A percentile compares a stretch with the other conserved stretches of the same genome.
phyloP scores from a whole-genome alignment of 2,329 filamentous ascomycete species.

The Allantophomopsis cytisporea region DNA sequence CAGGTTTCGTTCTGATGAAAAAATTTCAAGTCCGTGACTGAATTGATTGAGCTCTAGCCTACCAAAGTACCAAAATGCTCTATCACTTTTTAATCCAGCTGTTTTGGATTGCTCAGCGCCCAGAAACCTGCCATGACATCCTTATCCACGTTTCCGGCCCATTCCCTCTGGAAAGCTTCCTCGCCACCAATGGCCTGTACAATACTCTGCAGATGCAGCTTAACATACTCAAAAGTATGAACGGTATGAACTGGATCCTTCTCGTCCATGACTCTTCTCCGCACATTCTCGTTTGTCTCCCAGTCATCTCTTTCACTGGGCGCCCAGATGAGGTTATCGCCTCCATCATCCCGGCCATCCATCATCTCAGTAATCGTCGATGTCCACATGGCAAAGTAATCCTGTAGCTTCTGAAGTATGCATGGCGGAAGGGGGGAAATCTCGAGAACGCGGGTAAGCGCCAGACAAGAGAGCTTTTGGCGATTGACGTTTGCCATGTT shows the following conservation, averaged over 20 bases:
- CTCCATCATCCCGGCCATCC: slow-evolving; percentile 38
- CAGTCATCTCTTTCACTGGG: slow-evolving; percentile 30
- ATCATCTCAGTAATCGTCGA: slow-evolving; percentile 52
- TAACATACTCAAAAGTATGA: slow-evolving; percentile 49
- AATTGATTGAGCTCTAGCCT: too few species aligned
- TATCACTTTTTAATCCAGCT: too few species aligned
- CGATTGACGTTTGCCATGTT: slow-evolving; percentile 50
- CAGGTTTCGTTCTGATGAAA: too few species aligned
- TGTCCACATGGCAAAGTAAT: slow-evolving; percentile 65
- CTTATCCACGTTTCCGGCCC: slow-evolving; percentile 61
- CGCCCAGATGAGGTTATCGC: slow-evolving; percentile 37
- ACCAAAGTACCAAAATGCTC: too few species aligned
- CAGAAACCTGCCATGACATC: slow-evolving; percentile 54
- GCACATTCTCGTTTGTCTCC: slow-evolving; percentile 39
- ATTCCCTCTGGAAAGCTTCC: slow-evolving; percentile 51
- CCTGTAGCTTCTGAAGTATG: slow-evolving; percentile 50
- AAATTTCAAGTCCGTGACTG: too few species aligned
- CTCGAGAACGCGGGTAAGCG: slow-evolving; percentile 58
- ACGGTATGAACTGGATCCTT: slow-evolving; percentile 57
- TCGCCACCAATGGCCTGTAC: slow-evolving; percentile 50
- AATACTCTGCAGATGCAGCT: slow-evolving; percentile 42
- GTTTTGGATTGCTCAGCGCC: too few species aligned
- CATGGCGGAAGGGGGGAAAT: slow-evolving; percentile 33
- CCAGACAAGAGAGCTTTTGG: slow-evolving; percentile 61
- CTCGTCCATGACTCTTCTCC: slow-evolving; percentile 36